These are phyloP conservation scores for Leptographium galeiforme DNA, from an alignment of 2,329 filamentous ascomycete species.

Conservation along the genomic window DNA sequence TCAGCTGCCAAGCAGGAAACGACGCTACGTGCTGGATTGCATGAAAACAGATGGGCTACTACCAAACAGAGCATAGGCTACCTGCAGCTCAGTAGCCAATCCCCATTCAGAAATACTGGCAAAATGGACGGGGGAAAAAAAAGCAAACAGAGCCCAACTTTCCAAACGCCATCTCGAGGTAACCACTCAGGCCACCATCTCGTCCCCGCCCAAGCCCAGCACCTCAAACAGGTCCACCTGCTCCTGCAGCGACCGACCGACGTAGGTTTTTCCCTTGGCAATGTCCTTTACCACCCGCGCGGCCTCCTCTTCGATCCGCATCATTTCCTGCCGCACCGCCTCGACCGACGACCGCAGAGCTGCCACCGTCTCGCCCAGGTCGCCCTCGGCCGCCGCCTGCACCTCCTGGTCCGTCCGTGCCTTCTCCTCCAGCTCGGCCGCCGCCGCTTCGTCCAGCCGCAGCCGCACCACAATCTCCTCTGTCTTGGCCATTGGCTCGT, in stretches of 20 bases:
- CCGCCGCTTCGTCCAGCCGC: slow-evolving; percentile 34
- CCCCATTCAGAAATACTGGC: too few species aligned
- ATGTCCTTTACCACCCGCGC: slow-evolving; percentile 9
- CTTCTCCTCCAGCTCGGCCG: slow-evolving; percentile 54
- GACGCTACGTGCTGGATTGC: too few species aligned
- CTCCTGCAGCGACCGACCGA: slow-evolving; percentile 11
- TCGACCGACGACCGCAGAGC: slow-evolving; percentile 10
- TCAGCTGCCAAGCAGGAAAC: too few species aligned
- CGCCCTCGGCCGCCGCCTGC: slow-evolving; percentile 8
- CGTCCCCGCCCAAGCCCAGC: slow-evolving; percentile 2
- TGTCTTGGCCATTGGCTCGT: slow-evolving; percentile 1
- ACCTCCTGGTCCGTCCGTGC: slow-evolving; percentile 26
- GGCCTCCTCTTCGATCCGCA: slow-evolving; percentile 11
- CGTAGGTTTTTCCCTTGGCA: slow-evolving; percentile 3
- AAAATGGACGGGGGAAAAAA: too few species aligned
- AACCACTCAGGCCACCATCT: not conserved
- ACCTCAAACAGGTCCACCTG: slow-evolving; percentile 9
- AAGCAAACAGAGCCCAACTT: too few species aligned
- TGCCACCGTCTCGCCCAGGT: slow-evolving; percentile 8
- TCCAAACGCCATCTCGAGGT: too few species aligned
- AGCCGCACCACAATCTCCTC: slow-evolving; percentile 36
- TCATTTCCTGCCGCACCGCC: slow-evolving; percentile 10
- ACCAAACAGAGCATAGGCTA: too few species aligned
- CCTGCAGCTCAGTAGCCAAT: too few species aligned
- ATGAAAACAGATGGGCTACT: too few species aligned